Base-by-base conservation (phyloP, 164 flowering plant genomes). In the Brasenia schreberi region DNA sequence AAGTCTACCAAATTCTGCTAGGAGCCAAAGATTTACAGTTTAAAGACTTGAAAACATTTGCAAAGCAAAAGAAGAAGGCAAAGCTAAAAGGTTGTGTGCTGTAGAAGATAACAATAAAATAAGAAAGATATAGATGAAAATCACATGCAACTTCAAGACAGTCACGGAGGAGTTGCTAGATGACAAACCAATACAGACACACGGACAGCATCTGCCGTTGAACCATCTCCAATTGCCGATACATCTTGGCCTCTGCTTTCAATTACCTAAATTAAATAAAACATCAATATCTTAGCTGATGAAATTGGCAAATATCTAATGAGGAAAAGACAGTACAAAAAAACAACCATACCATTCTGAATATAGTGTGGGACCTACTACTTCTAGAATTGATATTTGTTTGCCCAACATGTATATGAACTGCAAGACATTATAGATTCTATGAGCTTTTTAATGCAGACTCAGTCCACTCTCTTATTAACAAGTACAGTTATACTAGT, bases 371-470 rank as follows among this genome's bases (percentile, higher is more conserved):
- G 39, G 98, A 95, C 74, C 99, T 84, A 75, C 97, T 92, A 70
- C 99, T 95, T 56, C 96, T 81, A 61, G 78, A 86, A 77, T 95
- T 95, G 96, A 95, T 92, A 75, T 89, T 92, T 66, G 99, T 95
- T 81, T 95, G 90, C 59, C 99, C 99, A 80, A 95, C 87, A 73
- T 95, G 99, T 75, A 95, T 81, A 75, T 95, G 89, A 63, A 78
- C 99, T 95, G 80, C 69, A 81, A 73, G 7, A 67, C 62, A 60
- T 60, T n/a, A n/a, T 60, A 23, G 27, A 23, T 23, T 23, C 27
- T 23, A 23, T 23, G 27, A 23, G 27, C 27, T 23, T 23, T 23
- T 23, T 23, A 23, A 23, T 23, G 27, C 27, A 23, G 27, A 23
- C 27, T 23, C 1, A 23, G 27, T 23, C 1, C 27, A 23, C 27